Conservation (phyloP, 2,329 filamentous ascomycete genomes). For the Colletotrichum falcatum region DNA sequence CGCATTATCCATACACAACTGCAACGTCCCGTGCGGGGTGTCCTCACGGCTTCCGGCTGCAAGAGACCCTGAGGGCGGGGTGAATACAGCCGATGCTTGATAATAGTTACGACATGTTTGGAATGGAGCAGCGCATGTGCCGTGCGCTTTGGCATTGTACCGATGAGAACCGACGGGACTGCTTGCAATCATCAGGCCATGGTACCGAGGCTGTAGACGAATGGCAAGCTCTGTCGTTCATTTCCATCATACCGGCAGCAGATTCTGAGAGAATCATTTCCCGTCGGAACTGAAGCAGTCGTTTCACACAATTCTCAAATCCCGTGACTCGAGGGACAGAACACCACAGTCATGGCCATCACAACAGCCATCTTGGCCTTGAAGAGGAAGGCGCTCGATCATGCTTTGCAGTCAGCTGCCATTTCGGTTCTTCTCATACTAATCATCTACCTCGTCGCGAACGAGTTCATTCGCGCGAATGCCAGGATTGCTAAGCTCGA, state of each 20-base stretch:
- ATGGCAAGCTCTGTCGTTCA: background rate
- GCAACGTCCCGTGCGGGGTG: conserved; percentile 21
- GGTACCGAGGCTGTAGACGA: background rate
- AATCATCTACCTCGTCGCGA: conserved; percentile 59
- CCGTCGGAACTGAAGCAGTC: background rate
- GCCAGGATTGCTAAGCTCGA: conserved; percentile 59
- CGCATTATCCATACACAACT: background rate
- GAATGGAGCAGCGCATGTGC: background rate
- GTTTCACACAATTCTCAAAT: background rate
- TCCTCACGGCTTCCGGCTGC: no score
- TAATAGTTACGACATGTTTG: conserved; percentile 14
- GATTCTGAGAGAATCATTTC: no score
- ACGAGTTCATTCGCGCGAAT: conserved; percentile 60
- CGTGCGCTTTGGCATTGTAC: background rate
- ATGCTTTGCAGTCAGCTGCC: conserved; percentile 42
- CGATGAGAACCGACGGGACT: conserved; percentile 20
- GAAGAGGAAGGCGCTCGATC: conserved; percentile 41
- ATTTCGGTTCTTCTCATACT: conserved; percentile 44
- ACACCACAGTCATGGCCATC: conserved; percentile 45
- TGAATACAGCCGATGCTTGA: conserved; percentile 2
- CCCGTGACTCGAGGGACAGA: background rate
- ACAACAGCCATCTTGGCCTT: conserved; percentile 44
- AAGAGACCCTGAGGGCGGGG: background rate
- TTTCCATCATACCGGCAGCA: background rate
- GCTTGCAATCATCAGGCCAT: background rate